A percentile compares a stretch with the other conserved stretches of the same genome.
phyloP scores from a whole-genome alignment of 192 early-diverging fungal species.

The Gigaspora rosea region DNA sequence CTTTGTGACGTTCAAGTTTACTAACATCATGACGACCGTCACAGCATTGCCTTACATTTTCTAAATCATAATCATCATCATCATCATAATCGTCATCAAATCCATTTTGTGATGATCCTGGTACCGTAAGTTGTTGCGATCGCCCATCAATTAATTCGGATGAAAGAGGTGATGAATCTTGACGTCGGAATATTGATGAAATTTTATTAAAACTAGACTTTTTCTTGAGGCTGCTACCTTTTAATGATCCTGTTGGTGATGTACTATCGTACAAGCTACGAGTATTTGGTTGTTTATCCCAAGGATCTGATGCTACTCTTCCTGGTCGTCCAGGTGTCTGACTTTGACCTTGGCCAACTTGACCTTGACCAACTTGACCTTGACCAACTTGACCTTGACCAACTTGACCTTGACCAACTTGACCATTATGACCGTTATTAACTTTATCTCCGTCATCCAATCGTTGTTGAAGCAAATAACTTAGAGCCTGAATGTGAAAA shows the following conservation, averaged over 20 bases:
- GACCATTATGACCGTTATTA: no score
- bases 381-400: no score
- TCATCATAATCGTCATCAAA: conserved; percentile 3
- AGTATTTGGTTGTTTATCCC: conserved; percentile 13
- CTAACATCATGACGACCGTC: conserved; percentile 26
- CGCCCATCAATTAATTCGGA: not conserved
- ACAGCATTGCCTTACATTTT: conserved; percentile 30
- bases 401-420: no score
- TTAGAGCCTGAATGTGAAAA: conserved; percentile 18
- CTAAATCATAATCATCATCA: conserved; percentile 18
- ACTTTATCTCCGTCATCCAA: not conserved
- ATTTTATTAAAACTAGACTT: conserved; percentile 30
- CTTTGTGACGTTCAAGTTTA: conserved; percentile 4
- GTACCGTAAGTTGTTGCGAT: not conserved
- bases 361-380: no score
- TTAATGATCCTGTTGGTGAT: conserved; percentile 1
- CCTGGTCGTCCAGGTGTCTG: not conserved
- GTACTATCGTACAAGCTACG: not conserved
- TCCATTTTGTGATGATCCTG: not conserved
- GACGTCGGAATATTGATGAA: conserved; percentile 19
- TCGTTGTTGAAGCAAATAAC: conserved; percentile 15
- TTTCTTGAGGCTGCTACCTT: not conserved
- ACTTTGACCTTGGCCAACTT: not conserved
- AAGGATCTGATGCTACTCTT: conserved; percentile 16
- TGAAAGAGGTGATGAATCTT: conserved; percentile 15